Percentiles rank a stretch among this genome's conserved stretches.
Evolutionary conservation across 2,329 filamentous ascomycete genomes (phyloP).

Genomic region (Biscogniauxia marginata): DNA sequence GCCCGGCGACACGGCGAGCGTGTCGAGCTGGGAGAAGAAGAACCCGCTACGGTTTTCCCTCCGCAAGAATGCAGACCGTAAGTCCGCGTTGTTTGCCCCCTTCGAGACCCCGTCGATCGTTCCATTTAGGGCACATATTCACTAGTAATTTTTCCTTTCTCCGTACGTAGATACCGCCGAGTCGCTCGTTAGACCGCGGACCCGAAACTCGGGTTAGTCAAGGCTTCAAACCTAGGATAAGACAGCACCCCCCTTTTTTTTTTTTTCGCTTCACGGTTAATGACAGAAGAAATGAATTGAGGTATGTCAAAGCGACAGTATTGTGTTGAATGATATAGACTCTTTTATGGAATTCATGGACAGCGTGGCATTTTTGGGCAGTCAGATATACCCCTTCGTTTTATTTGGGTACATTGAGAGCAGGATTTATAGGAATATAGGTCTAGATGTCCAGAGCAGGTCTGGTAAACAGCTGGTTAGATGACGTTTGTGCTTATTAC

Average conservation of each 20-base stretch:
- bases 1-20: constrained; percentile 26
- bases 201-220: neutral
- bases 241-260: neutral
- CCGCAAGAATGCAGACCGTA: constrained; percentile 24
- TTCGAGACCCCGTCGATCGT: constrained; percentile 13
- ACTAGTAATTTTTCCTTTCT: constrained; percentile 26
- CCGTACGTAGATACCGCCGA: neutral
- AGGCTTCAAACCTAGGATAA: no score
- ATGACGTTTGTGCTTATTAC: neutral
- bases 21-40: constrained; percentile 32
- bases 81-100: constrained; percentile 17
- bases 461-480: neutral
- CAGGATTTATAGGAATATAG: neutral
- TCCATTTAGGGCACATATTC: constrained; percentile 18
- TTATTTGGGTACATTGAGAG: neutral
- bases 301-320: neutral
- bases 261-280: neutral
- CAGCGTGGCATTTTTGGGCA: neutral
- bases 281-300: neutral
- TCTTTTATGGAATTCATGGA: neutral
- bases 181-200: neutral
- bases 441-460: neutral
- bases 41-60: constrained; percentile 28
- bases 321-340: neutral
- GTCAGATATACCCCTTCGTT: neutral